A percentile compares a stretch with the other conserved stretches of the same genome.
phyloP scores from a whole-genome alignment of 352 stramenopile genomes.

The Phytophthora foliorum region DNA sequence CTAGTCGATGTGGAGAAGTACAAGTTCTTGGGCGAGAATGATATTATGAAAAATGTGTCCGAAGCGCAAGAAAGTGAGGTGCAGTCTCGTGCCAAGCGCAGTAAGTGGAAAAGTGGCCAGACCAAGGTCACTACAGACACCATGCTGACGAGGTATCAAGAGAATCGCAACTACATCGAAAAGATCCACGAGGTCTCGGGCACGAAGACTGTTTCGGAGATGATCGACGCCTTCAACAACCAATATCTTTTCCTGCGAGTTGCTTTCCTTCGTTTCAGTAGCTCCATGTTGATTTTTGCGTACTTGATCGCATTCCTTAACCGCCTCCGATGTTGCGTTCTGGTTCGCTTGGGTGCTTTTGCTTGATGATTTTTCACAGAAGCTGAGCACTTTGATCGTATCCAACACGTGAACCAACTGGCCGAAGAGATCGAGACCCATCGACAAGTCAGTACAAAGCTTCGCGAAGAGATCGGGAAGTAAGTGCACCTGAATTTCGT shows the following conservation, averaged over 20 bases:
- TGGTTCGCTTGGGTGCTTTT: conserved; percentile 12
- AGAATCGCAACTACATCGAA: conserved; percentile 85
- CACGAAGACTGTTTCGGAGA: conserved; percentile 80
- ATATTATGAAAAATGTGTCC: conserved; percentile 69
- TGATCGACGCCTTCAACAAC: conserved; percentile 89
- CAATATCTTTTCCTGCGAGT: conserved; percentile 60
- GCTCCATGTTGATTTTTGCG: conserved; percentile 2
- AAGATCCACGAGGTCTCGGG: conserved; percentile 86
- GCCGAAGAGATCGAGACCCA: conserved; percentile 87
- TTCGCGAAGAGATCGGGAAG: conserved; percentile 86
- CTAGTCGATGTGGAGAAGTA: conserved; percentile 66
- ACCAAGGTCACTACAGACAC: conserved; percentile 70
- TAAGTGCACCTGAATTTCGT: conserved; percentile 36
- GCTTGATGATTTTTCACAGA: conserved; percentile 44
- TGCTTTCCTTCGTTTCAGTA: neutral
- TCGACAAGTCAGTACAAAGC: conserved; percentile 67
- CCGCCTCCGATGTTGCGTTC: neutral
- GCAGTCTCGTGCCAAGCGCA: conserved; percentile 62
- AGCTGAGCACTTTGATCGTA: conserved; percentile 83
- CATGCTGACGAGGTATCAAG: conserved; percentile 80
- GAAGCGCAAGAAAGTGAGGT: conserved; percentile 60
- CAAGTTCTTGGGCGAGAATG: conserved; percentile 79
- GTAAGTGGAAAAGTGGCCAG: conserved; percentile 78
- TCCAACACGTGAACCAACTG: conserved; percentile 86
- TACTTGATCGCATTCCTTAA: conserved; percentile 26